These are phyloP conservation scores for Fusarium transvaalense DNA, from an alignment of 2,329 filamentous ascomycete genomes.

Conservation along the genomic window DNA sequence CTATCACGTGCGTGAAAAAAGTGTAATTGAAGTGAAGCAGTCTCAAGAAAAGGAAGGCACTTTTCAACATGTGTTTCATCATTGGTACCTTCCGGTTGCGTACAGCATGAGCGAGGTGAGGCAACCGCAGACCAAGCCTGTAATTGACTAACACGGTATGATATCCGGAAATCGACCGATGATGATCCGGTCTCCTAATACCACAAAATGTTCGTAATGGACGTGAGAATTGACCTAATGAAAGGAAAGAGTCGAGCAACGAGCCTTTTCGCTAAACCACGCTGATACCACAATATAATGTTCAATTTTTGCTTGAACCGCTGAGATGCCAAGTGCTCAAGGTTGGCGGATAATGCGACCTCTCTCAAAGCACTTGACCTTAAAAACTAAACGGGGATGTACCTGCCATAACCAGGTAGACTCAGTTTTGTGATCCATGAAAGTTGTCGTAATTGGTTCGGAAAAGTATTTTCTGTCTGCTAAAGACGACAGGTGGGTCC, in stretches of 20 bases:
- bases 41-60: conserved; percentile 14
- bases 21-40: background rate
- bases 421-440: conserved; percentile 8
- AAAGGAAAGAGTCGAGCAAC: background rate
- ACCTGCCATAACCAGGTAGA: conserved; percentile 42
- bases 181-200: conserved; percentile 4
- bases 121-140: conserved; percentile 3
- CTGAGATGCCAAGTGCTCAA: background rate
- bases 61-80: conserved; percentile 1
- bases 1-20: background rate
- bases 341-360: conserved; percentile 11
- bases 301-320: background rate
- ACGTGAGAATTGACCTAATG: background rate
- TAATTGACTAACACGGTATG: conserved; percentile 7
- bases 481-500: conserved; percentile 18
- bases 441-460: conserved; percentile 32
- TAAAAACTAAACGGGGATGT: conserved; percentile 13
- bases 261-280: background rate
- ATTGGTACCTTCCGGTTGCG: conserved; percentile 19
- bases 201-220: background rate
- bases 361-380: background rate
- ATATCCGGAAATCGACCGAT: conserved; percentile 13
- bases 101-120: conserved; percentile 3
- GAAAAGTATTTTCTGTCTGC: conserved; percentile 23
- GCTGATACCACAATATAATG: background rate